Base-by-base conservation (phyloP, 805 yeast species). In the Ogataea minuta region DNA sequence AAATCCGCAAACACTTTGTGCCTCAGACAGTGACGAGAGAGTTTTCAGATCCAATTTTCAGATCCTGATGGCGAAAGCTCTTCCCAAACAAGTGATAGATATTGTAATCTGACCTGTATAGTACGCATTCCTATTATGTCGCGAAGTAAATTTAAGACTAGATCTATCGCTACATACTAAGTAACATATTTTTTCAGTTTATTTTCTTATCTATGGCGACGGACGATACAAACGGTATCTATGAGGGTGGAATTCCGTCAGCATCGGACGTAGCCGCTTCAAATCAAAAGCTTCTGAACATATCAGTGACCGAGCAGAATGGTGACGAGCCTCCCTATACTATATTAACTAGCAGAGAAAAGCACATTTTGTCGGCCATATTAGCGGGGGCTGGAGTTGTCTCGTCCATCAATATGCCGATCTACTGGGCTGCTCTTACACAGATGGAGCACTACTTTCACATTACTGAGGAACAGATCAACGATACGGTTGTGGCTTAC, bases 381-480 rank as follows among this genome's bases (percentile, higher is more conserved):
- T 70, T 68, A 43, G 75, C 72, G 2, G 46, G 65, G 3, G 62
- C 75, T 2, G 84, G 86, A 0, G 61, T 78, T 28, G 80, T 83
- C 67, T 84, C 95, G 2, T 68, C 93, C 0, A 66, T 84, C 3
- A 78, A 90, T 0, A 75, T 82, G 48, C 84, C 95, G 0, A 84
- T 87, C 9, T 88, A 84, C 56, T 82, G 84, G 61, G 95, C 95
- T 0, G 88, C 88, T 0, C 61, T 88, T 13, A 76, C 80, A 0
- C 66, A 71, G 4, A 63, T 89, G 7, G 76, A 79, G 34, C 47
- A 58, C 0, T 60, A 76, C 20, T 84, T 88, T 50, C 33, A 70
- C 31, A 73, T 81, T 4, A 52, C 78, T 2, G 76, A 76, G 32
- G 81, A 77, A 37, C 62, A 68, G 39, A 77, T 80, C 38, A 84